phyloP scores from a whole-genome alignment of 169 alveolate genomes.

The Cryptosporidium sp. region DNA sequence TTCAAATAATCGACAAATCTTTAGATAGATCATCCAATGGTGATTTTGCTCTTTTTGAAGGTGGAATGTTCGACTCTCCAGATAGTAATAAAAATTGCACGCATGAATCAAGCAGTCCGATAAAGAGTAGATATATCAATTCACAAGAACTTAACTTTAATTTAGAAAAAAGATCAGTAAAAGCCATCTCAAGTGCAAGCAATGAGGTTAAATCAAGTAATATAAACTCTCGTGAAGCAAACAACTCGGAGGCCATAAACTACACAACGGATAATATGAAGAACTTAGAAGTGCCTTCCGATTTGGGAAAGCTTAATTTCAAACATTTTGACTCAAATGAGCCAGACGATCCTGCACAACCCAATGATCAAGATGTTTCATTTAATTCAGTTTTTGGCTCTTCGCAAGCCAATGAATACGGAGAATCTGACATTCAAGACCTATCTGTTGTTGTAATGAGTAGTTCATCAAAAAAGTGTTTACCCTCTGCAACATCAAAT shows the following conservation, averaged over 20 bases:
- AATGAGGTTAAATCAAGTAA: neutral
- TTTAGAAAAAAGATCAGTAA: neutral
- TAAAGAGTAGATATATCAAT: neutral
- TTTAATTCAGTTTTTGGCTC: neutral
- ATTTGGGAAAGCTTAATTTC: neutral
- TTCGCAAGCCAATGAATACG: neutral
- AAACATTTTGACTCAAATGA: neutral
- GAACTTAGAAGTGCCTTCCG: neutral
- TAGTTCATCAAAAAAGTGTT: neutral
- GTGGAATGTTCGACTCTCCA: neutral
- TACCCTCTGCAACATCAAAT: neutral
- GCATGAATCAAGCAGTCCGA: neutral
- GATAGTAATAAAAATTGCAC: neutral
- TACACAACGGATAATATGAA: neutral
- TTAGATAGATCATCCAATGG: constrained; percentile 22
- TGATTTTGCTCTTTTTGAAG: neutral
- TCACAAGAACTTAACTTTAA: neutral
- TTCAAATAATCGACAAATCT: constrained; percentile 61
- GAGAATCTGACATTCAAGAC: neutral
- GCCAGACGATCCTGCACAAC: neutral
- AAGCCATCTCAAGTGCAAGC: neutral
- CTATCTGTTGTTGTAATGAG: neutral
- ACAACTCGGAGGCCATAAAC: neutral
- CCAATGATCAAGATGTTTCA: neutral
- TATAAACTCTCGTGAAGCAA: neutral